Evolutionary conservation across 495 filamentous ascomycete species (phyloP).

Genomic region (Penicillium antarcticum): DNA sequence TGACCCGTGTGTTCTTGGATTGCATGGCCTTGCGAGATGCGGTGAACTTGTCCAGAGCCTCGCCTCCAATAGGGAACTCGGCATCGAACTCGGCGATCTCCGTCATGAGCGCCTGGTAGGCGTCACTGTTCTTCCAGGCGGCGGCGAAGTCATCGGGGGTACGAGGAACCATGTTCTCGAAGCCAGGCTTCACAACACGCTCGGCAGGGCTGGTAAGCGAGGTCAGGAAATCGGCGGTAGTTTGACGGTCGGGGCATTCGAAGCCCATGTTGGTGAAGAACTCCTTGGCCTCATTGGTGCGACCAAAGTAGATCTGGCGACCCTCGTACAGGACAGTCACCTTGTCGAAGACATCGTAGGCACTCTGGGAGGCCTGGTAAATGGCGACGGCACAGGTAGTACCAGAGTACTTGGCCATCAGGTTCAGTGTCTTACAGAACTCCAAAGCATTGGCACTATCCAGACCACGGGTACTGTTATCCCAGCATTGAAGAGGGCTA

Average conservation of each 20-base stretch:
- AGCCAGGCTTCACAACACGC: constrained; percentile 62
- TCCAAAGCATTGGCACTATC: constrained; percentile 84
- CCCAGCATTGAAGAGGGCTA: constrained; percentile 75
- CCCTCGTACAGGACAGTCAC: constrained; percentile 62
- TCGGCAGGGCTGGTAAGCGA: constrained; percentile 68
- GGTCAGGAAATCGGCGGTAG: constrained; percentile 72
- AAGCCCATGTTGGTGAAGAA: constrained; percentile 68
- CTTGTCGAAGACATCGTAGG: constrained; percentile 69
- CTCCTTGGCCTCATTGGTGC: constrained; percentile 54
- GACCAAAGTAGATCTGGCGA: constrained; percentile 67
- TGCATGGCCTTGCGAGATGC: constrained; percentile 44
- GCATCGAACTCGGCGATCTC: constrained; percentile 56
- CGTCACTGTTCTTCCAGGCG: constrained; percentile 55
- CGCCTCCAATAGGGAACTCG: constrained; percentile 38
- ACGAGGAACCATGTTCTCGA: constrained; percentile 61
- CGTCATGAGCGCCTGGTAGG: constrained; percentile 46
- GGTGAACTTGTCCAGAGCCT: constrained; percentile 36
- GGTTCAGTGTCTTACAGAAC: constrained; percentile 65
- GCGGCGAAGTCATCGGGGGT: constrained; percentile 70
- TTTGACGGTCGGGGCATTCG: constrained; percentile 60
- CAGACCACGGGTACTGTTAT: constrained; percentile 83
- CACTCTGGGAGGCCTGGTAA: constrained; percentile 83
- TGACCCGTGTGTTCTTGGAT: constrained; percentile 35
- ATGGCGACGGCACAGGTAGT: constrained; percentile 77
- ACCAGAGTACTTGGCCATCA: constrained; percentile 74